Conservation (phyloP, 176 grass and related monocot species). For the Musa beccarii region DNA sequence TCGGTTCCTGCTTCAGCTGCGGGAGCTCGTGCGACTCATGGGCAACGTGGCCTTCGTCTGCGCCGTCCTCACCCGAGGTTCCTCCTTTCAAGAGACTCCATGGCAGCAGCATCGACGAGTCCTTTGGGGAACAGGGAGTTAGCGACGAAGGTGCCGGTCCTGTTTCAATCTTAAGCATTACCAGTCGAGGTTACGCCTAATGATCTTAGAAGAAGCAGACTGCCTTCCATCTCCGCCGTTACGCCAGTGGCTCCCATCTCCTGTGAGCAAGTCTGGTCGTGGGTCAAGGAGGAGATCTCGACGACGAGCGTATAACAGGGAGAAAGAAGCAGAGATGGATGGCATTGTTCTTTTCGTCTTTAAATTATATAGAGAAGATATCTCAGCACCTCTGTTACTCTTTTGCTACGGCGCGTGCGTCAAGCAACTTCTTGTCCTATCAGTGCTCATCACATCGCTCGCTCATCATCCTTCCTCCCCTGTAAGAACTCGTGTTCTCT, state of each 20-base stretch:
- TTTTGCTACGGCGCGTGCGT: no score
- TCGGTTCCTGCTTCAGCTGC: conserved; percentile 58
- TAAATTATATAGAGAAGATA: background rate
- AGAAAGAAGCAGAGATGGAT: background rate
- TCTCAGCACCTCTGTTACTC: background rate
- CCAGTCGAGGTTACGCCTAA: background rate
- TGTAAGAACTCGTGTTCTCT: background rate
- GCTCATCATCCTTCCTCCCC: background rate
- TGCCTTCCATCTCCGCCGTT: no score
- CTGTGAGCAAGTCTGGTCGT: no score
- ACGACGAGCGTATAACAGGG: background rate
- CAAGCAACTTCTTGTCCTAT: background rate
- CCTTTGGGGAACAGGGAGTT: no score
- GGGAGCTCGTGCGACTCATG: conserved; percentile 48
- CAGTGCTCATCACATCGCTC: background rate
- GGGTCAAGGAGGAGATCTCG: background rate
- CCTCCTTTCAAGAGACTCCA: background rate
- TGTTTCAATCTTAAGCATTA: background rate
- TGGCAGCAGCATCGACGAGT: background rate
- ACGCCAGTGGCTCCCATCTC: no score
- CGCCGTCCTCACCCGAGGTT: conserved; percentile 36
- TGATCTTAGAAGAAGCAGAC: no score
- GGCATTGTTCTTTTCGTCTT: background rate
- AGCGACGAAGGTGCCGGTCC: no score
- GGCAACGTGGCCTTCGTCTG: conserved; percentile 6